phyloP scores from a whole-genome alignment of 176 grass and related monocot genomes.

The Paspalum notatum region DNA sequence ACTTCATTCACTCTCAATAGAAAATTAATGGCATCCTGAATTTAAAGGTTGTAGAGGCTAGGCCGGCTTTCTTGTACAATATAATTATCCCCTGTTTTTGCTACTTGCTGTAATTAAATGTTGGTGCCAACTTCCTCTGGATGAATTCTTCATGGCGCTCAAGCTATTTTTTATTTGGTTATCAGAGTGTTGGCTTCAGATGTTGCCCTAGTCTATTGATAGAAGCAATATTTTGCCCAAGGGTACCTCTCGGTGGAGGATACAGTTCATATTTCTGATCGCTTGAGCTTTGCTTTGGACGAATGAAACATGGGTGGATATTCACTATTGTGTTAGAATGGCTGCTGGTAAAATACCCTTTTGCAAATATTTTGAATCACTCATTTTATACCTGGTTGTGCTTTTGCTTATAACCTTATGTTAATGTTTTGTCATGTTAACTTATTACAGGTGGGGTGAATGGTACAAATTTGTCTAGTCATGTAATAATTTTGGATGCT shows the following conservation, averaged over 20 bases:
- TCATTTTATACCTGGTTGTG: constrained; percentile 1
- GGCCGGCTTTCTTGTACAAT: constrained; percentile 12
- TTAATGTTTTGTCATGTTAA: constrained; percentile 11
- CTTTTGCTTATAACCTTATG: not conserved
- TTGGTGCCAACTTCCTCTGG: not conserved
- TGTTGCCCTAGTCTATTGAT: constrained; percentile 69
- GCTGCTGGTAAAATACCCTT: constrained; percentile 16
- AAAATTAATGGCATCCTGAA: constrained; percentile 11
- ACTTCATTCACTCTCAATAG: not conserved
- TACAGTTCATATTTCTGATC: constrained; percentile 74
- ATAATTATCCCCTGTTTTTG: constrained; percentile 17
- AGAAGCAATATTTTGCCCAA: constrained; percentile 72
- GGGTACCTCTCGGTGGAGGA: constrained; percentile 88
- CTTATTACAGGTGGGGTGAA: constrained; percentile 26
- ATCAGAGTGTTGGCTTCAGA: constrained; percentile 74
- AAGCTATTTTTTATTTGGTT: constrained; percentile 39
- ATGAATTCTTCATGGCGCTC: not conserved
- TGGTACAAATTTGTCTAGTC: not conserved
- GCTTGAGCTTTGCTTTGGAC: constrained; percentile 9
- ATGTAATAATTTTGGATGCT: not conserved
- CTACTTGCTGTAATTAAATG: constrained; percentile 1
- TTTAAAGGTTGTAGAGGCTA: not conserved
- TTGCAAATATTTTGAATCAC: constrained; percentile 2
- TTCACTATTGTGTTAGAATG: constrained; percentile 5
- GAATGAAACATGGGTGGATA: not conserved